phyloP scores from a whole-genome alignment of 441 rosid genomes.

The Melastoma candidum region DNA sequence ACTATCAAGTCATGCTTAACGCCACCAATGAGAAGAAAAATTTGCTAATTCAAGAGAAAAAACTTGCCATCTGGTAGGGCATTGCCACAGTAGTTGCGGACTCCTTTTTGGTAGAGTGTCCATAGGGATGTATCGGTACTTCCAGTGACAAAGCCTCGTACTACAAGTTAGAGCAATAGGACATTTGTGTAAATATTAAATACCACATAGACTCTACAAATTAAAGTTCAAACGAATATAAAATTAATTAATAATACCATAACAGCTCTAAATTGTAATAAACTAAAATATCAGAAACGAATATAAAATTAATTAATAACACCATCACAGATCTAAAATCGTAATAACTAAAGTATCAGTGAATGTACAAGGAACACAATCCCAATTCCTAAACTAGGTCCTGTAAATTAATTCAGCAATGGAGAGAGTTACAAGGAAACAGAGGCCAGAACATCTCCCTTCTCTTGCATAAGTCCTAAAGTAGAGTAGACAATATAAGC shows the following conservation, averaged over 20 bases:
- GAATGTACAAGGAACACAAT: too few relatives aligned
- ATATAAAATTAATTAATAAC: too few relatives aligned
- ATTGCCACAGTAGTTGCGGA: constrained; percentile 78
- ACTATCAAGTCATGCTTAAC: background rate
- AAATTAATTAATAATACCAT: background rate
- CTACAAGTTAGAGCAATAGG: constrained; percentile 25
- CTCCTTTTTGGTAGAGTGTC: constrained; percentile 82
- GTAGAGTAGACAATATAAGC: too few relatives aligned
- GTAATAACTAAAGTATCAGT: background rate
- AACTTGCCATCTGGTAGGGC: constrained; percentile 61
- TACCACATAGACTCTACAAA: background rate
- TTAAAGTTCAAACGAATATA: background rate
- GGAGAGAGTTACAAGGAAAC: background rate
- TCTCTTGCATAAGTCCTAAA: background rate
- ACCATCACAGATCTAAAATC: too few relatives aligned
- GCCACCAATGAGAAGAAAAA: constrained; percentile 3
- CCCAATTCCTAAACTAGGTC: background rate
- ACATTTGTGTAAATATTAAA: background rate
- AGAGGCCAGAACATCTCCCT: background rate
- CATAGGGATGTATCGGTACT: constrained; percentile 92
- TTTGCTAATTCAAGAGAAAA: background rate
- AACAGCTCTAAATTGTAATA: too few relatives aligned
- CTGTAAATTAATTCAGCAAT: too few relatives aligned
- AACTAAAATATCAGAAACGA: too few relatives aligned
- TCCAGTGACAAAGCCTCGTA: constrained; percentile 90